Conservation (phyloP, 176 grass and related monocot genomes). For the Lolium multiflorum region DNA sequence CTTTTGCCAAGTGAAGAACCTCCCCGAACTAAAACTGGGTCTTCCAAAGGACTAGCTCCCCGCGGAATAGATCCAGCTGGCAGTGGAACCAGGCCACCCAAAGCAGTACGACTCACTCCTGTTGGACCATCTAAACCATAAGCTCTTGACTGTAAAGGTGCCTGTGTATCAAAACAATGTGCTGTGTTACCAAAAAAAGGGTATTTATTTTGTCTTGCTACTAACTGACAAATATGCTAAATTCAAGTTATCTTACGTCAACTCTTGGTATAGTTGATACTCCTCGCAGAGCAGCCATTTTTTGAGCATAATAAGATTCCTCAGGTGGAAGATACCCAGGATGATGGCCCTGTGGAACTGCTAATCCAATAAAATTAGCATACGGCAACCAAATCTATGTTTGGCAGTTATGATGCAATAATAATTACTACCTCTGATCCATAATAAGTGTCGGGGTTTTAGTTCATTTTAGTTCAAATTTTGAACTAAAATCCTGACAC, state of each 20-base stretch:
- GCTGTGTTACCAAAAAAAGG: neutral
- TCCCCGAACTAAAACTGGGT: conserved; percentile 48
- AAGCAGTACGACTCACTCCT: conserved; percentile 36
- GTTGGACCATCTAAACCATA: conserved; percentile 54
- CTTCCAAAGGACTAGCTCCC: conserved; percentile 57
- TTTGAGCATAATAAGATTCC: conserved; percentile 38
- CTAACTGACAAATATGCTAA: conserved; percentile 1
- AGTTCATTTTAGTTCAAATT: too few relatives aligned
- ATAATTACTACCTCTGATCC: neutral
- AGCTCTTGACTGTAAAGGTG: conserved; percentile 35
- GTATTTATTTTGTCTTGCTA: neutral
- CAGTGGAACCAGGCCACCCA: conserved; percentile 40
- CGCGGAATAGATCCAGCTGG: conserved; percentile 37
- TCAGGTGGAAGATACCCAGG: conserved; percentile 46
- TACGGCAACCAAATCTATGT: conserved; percentile 34
- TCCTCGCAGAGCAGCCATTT: conserved; percentile 43
- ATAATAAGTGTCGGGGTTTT: too few relatives aligned
- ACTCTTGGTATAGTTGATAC: conserved; percentile 45
- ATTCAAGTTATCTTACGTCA: conserved; percentile 54
- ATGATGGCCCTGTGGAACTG: conserved; percentile 53
- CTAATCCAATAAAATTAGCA: conserved; percentile 27
- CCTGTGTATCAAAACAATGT: conserved; percentile 48
- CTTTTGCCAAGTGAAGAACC: conserved; percentile 49
- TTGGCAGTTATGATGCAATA: neutral
- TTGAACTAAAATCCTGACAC: too few relatives aligned